These are phyloP conservation scores for Pichia sp. DNA, from an alignment of 1,139 yeast species.

Conservation along the genomic window DNA sequence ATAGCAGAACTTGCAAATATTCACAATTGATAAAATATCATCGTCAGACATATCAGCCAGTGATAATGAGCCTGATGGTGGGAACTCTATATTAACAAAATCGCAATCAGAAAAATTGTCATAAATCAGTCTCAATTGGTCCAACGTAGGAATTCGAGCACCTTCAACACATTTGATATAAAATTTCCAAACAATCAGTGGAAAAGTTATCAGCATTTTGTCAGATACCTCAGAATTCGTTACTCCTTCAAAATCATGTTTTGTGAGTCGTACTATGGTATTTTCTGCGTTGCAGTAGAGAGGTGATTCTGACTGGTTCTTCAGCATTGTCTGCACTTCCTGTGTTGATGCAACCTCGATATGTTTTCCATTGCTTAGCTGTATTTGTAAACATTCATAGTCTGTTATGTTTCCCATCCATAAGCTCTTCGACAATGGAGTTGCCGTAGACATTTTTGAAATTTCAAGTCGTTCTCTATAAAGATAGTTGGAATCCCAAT, in stretches of 20 bases:
- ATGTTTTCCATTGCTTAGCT: slow-evolving; percentile 17
- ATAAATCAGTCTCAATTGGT: slow-evolving; percentile 38
- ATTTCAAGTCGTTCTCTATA: slow-evolving; percentile 78
- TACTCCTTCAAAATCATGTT: slow-evolving; percentile 21
- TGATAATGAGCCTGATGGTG: slow-evolving; percentile 79
- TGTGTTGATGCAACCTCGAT: slow-evolving; percentile 4
- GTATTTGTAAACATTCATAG: slow-evolving; percentile 36
- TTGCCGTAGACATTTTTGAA: slow-evolving; percentile 77
- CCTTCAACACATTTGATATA: slow-evolving; percentile 48
- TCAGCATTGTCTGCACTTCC: slow-evolving; percentile 3
- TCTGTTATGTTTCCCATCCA: slow-evolving; percentile 81
- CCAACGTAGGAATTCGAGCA: slow-evolving; percentile 50
- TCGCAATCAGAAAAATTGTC: slow-evolving; percentile 31
- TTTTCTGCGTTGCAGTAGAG: slow-evolving; percentile 48
- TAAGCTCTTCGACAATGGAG: slow-evolving; percentile 44
- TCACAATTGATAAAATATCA: slow-evolving; percentile 53
- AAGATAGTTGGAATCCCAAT: slow-evolving; percentile 72
- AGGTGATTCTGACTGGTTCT: slow-evolving; percentile 25
- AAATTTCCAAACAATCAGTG: slow-evolving; percentile 39
- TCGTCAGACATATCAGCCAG: slow-evolving; percentile 61
- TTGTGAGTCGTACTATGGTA: slow-evolving; percentile 43
- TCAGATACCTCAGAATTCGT: slow-evolving; percentile 20
- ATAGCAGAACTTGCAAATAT: slow-evolving; percentile 58
- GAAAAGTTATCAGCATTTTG: slow-evolving; percentile 33
- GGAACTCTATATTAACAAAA: slow-evolving; percentile 55